A percentile compares a stretch with the other conserved stretches of the same genome.
phyloP scores from a whole-genome alignment of 371 early-diverging fungal genomes.

The Batkoa obscura region DNA sequence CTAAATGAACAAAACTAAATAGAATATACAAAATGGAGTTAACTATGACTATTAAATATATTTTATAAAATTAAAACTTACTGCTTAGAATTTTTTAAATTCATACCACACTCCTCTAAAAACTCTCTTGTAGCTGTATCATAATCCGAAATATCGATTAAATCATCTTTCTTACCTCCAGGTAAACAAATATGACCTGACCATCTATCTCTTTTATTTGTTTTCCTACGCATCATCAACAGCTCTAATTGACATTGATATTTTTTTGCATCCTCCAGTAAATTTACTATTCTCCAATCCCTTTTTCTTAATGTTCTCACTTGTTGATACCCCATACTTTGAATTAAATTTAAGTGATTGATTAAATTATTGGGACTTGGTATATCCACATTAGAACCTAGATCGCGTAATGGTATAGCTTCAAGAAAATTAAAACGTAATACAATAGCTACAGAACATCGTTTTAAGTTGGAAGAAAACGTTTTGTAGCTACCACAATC shows the following conservation, averaged over 20 bases:
- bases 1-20: conserved; percentile 24
- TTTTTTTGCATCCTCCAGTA: conserved; percentile 11
- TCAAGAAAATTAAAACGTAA: conserved; percentile 11
- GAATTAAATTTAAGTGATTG: background rate
- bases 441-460: conserved; percentile 5
- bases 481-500: background rate
- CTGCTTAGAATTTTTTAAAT: conserved; percentile 20
- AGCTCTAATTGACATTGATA: conserved; percentile 26
- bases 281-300: conserved; percentile 6
- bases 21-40: too few species aligned
- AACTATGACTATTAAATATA: background rate
- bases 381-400: conserved; percentile 3
- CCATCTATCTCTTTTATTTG: conserved; percentile 44
- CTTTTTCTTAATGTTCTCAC: conserved; percentile 1
- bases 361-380: background rate
- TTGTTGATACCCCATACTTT: background rate
- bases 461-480: background rate
- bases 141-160: conserved; percentile 30
- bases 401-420: conserved; percentile 13
- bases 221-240: conserved; percentile 39
- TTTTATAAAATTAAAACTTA: background rate
- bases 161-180: conserved; percentile 41
- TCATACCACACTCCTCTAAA: conserved; percentile 38
- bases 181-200: conserved; percentile 58
- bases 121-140: conserved; percentile 47